These are phyloP conservation scores for Piloderma croceum DNA, from an alignment of 768 basidiomycete species.

Conservation along the genomic window DNA sequence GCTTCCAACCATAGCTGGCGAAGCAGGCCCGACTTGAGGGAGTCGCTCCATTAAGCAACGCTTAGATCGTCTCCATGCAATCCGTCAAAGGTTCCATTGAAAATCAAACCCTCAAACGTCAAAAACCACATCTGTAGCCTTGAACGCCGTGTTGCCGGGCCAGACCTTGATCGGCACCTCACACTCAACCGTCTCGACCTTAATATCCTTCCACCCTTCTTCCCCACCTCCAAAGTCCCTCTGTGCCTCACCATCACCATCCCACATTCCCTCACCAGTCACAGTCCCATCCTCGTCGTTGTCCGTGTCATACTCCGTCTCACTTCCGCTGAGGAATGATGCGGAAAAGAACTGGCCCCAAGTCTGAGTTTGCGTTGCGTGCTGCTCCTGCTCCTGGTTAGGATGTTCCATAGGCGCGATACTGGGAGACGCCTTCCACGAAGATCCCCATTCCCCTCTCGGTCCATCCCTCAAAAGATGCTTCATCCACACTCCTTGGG, in stretches of 20 bases:
- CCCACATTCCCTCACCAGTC: constrained; percentile 19
- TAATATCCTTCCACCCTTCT: constrained; percentile 60
- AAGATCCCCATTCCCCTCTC: constrained; percentile 65
- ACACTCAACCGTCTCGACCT: constrained; percentile 87
- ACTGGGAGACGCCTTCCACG: constrained; percentile 53
- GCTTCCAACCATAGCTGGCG: too few relatives aligned
- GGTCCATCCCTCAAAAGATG: constrained; percentile 52
- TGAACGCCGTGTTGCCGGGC: constrained; percentile 86
- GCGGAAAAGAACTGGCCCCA: constrained; percentile 40
- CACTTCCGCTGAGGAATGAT: constrained; percentile 33
- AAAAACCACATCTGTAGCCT: constrained; percentile 72
- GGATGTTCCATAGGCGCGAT: constrained; percentile 59
- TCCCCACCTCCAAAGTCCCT: constrained; percentile 44
- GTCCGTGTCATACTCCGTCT: constrained; percentile 55
- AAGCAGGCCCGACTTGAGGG: too few relatives aligned
- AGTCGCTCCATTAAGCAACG: too few relatives aligned
- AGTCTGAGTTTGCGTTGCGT: constrained; percentile 10
- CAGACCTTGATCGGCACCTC: constrained; percentile 86
- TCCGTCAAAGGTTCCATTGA: too few relatives aligned
- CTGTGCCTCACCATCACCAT: constrained; percentile 22
- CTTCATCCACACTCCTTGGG: constrained; percentile 49
- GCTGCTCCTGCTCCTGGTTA: constrained; percentile 15
- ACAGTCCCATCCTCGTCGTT: constrained; percentile 26
- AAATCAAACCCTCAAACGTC: constrained; percentile 60
- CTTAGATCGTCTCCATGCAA: too few relatives aligned